Evolutionary conservation across 2,329 filamentous ascomycete genomes (phyloP).

Genomic region (Aureobasidium sp.): DNA sequence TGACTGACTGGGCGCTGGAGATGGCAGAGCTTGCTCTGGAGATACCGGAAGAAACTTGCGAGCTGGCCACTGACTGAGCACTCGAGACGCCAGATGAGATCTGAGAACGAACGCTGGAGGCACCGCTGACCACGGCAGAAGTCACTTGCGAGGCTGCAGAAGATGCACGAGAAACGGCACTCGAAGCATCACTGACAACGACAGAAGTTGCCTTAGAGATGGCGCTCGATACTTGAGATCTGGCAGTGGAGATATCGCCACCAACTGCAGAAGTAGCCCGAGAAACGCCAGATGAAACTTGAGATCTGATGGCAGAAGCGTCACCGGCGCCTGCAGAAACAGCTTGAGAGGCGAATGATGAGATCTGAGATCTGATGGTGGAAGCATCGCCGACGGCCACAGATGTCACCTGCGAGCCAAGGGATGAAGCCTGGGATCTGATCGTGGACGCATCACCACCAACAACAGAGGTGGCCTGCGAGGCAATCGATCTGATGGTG

Average conservation of each 20-base stretch:
- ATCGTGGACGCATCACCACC: not conserved
- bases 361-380: not conserved
- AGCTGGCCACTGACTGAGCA: not conserved
- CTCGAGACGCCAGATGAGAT: not conserved
- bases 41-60: not conserved
- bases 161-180: not conserved
- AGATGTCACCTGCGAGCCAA: not conserved
- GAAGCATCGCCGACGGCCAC: not conserved
- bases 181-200: not conserved
- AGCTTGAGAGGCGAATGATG: not conserved
- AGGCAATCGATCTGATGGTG: not conserved
- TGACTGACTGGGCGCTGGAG: not conserved
- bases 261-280: not conserved
- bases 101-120: not conserved
- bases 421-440: not conserved
- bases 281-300: not conserved
- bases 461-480: not conserved
- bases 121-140: not conserved
- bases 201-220: not conserved
- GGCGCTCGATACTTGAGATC: not conserved
- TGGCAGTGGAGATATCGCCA: not conserved
- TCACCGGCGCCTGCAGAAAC: not conserved
- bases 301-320: not conserved
- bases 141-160: not conserved
- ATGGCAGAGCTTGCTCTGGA: not conserved